These are phyloP conservation scores for Hypoxylon cercidicola DNA, from an alignment of 495 filamentous ascomycete genomes.

Conservation along the genomic window DNA sequence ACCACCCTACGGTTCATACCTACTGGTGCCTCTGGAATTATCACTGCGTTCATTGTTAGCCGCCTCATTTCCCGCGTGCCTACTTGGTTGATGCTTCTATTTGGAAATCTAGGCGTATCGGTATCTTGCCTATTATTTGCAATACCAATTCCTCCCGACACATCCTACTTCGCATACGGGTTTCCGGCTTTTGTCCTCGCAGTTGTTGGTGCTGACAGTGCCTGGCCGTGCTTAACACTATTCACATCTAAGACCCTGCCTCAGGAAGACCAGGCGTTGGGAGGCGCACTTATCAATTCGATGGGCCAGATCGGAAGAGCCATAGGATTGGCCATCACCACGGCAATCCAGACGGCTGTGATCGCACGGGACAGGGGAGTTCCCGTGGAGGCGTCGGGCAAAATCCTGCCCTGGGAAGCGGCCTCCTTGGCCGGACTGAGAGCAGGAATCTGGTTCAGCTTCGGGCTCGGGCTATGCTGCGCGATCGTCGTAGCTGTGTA, in stretches of 20 bases:
- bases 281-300: constrained; percentile 69
- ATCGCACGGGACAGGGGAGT: constrained; percentile 56
- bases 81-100: constrained; percentile 63
- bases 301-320: constrained; percentile 67
- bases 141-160: constrained; percentile 62
- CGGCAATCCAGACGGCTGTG: constrained; percentile 66
- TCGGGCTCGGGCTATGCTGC: constrained; percentile 51
- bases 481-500: constrained; percentile 51
- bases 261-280: constrained; percentile 68
- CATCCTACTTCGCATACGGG: constrained; percentile 68
- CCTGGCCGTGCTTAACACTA: constrained; percentile 67
- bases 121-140: constrained; percentile 65
- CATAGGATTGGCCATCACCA: constrained; percentile 66
- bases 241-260: constrained; percentile 68
- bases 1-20: constrained; percentile 71
- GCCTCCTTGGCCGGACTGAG: constrained; percentile 62
- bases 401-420: constrained; percentile 49
- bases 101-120: constrained; percentile 60
- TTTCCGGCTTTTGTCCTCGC: constrained; percentile 67
- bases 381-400: constrained; percentile 50
- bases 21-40: constrained; percentile 63
- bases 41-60: constrained; percentile 62
- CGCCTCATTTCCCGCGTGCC: constrained; percentile 64
- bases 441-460: constrained; percentile 65
- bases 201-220: constrained; percentile 68